Conservation (phyloP, 345 rosid genomes). For the Rhodamnia argentea region DNA sequence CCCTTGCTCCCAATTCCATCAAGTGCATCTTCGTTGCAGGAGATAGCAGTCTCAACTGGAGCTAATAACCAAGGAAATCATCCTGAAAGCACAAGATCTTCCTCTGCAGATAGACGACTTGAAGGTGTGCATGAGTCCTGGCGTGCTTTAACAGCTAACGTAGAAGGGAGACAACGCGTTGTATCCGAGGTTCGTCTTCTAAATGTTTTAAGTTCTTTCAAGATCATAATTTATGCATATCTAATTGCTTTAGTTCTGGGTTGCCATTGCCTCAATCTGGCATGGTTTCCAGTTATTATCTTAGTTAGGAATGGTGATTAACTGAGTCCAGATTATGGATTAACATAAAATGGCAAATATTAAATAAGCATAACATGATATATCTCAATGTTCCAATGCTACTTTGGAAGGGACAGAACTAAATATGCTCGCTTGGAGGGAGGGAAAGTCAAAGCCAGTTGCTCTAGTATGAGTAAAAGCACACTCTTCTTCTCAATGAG, state of each 20-base stretch:
- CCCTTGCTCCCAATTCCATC: slow-evolving; percentile 39
- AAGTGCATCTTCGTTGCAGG: slow-evolving; percentile 49
- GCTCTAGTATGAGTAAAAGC: not conserved
- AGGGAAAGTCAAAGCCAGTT: not conserved
- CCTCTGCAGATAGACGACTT: slow-evolving; percentile 38
- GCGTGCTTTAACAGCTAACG: not conserved
- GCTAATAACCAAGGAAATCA: slow-evolving; percentile 22
- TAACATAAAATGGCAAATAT: not conserved
- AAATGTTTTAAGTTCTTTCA: not conserved
- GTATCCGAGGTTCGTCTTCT: slow-evolving; percentile 59
- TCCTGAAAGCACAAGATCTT: slow-evolving; percentile 31
- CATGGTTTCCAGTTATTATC: not conserved
- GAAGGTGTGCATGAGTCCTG: not conserved
- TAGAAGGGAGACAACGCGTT: slow-evolving; percentile 55
- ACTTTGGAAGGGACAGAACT: not conserved
- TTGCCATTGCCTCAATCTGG: not conserved
- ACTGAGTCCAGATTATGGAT: not conserved
- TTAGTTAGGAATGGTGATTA: not conserved
- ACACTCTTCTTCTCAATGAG: not conserved
- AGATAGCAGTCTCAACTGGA: slow-evolving; percentile 31
- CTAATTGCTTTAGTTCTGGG: not conserved
- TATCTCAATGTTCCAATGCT: not conserved
- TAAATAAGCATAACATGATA: not conserved
- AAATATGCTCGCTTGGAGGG: not conserved
- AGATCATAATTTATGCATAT: not conserved